Evolutionary conservation across 2,329 filamentous ascomycete species (phyloP), one percentile per base, ranked within the genome.

Genomic region (Ciborinia camelliae): DNA sequence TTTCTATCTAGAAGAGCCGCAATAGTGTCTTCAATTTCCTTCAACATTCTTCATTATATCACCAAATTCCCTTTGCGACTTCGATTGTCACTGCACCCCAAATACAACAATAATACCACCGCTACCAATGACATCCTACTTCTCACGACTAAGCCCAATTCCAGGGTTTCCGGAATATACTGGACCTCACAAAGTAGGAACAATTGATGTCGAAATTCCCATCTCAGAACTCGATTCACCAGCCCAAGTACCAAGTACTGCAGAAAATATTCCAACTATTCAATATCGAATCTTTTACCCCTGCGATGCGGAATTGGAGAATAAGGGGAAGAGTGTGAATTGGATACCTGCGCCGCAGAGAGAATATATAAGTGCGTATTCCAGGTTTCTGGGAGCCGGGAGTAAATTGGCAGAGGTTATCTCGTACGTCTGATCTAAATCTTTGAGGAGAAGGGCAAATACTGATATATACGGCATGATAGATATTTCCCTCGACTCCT

Each of bases 241-340:
- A 0, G 80, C 82, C 28, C 78, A 81, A 4, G 76, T 80, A 9
- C 84, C 85, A 7, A 32, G 26, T 12, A 41, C 50, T 52, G 79
- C 81, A 9, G 82, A 85, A 6, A 76, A 77, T 63, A 86, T 93
- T 53, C 80, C 86, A 26, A 96, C 92, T 0, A 81, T 96, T 32
- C 88, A 90, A 64, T 95, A 91, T 75, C 86, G 92, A 68, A 81
- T 96, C 65, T 96, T 91, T 78, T 96, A 96, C 74, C 92, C 92
- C 0, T 87, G 88, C 28, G 78, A 79, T 1, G 74, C 80, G 5
- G 79, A 80, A 28, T 51, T 68, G 32, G 73, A 74, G 35, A 28
- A 58, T 18, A 58, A 47, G 58, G 79, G 83, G 3, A 76, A 60
- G 81, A 84, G 71, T 15, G 85, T 92, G 63, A 84, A 83, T 71